phyloP scores from a whole-genome alignment of 2,329 filamentous ascomycete genomes.

The Talaromyces rugulosus region DNA sequence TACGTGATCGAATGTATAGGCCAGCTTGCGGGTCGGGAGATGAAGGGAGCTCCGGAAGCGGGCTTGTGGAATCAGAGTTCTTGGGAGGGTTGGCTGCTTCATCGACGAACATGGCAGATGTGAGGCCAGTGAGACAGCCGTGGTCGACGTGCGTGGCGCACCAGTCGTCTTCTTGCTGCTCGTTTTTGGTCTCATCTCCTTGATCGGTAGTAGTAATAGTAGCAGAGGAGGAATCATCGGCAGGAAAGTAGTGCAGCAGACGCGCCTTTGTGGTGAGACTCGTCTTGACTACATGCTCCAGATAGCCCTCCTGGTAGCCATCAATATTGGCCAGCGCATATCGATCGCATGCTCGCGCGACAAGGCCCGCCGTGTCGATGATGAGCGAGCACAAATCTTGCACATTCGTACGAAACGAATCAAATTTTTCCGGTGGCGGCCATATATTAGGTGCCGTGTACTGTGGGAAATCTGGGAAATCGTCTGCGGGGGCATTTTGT shows the following conservation, averaged over 20 bases:
- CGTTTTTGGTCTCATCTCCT: constrained; percentile 2
- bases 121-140: constrained; percentile 88
- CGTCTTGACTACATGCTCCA: constrained; percentile 80
- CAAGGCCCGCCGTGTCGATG: constrained; percentile 83
- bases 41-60: constrained; percentile 63
- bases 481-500: constrained; percentile 32
- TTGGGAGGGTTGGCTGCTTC: constrained; percentile 50
- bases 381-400: constrained; percentile 76
- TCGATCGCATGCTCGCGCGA: constrained; percentile 83
- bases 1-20: constrained; percentile 87
- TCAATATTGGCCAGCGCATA: constrained; percentile 77
- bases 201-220: neutral
- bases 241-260: constrained; percentile 86
- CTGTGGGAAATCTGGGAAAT: constrained; percentile 64
- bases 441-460: constrained; percentile 89
- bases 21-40: constrained; percentile 83
- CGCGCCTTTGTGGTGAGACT: constrained; percentile 88
- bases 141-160: constrained; percentile 77
- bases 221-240: constrained; percentile 1
- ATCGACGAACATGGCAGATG: constrained; percentile 93
- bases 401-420: constrained; percentile 69
- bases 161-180: constrained; percentile 79
- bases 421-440: constrained; percentile 66
- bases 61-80: constrained; percentile 26
- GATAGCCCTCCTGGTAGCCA: constrained; percentile 70